phyloP scores from a whole-genome alignment of 225 moss, liverwort and hornwort genomes.

The Physcomitrium patens region DNA sequence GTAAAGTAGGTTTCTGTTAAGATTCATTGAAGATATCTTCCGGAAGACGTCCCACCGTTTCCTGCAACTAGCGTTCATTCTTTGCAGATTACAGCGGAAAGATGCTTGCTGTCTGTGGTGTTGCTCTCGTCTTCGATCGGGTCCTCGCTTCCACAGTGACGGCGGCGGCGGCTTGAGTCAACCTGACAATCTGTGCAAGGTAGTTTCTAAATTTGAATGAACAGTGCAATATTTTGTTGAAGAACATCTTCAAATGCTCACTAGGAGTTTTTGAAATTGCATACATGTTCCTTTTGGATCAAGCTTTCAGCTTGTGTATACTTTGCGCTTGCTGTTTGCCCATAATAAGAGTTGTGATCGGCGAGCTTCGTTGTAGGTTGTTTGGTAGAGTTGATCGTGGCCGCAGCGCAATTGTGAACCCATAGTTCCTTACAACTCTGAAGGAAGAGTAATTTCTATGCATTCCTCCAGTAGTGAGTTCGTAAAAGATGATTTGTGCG shows the following conservation, averaged over 20 bases:
- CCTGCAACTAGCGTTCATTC: constrained; percentile 16
- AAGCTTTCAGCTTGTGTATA: constrained; percentile 2
- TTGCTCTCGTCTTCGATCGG: constrained; percentile 29
- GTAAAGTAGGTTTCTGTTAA: constrained; percentile 31
- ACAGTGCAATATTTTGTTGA: not conserved
- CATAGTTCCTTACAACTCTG: constrained; percentile 3
- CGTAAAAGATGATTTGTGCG: no score
- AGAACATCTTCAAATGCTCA: not conserved
- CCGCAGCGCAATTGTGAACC: constrained; percentile 6
- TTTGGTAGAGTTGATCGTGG: not conserved
- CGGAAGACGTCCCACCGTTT: constrained; percentile 12
- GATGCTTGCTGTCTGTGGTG: not conserved
- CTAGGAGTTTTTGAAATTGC: constrained; percentile 28
- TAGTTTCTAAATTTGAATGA: constrained; percentile 20
- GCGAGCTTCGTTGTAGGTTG: not conserved
- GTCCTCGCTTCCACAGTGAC: constrained; percentile 2
- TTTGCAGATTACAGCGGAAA: constrained; percentile 11
- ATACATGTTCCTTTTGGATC: constrained; percentile 6
- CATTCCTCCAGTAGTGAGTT: constrained; percentile 18
- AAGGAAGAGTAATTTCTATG: constrained; percentile 11
- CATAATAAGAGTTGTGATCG: constrained; percentile 8
- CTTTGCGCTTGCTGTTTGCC: not conserved
- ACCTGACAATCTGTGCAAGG: constrained; percentile 24
- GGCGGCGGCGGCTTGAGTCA: not conserved
- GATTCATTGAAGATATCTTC: constrained; percentile 6